Evolutionary conservation across 2,329 filamentous ascomycete genomes (phyloP).

Genomic region (Aspergillus fumigatiaffinis): DNA sequence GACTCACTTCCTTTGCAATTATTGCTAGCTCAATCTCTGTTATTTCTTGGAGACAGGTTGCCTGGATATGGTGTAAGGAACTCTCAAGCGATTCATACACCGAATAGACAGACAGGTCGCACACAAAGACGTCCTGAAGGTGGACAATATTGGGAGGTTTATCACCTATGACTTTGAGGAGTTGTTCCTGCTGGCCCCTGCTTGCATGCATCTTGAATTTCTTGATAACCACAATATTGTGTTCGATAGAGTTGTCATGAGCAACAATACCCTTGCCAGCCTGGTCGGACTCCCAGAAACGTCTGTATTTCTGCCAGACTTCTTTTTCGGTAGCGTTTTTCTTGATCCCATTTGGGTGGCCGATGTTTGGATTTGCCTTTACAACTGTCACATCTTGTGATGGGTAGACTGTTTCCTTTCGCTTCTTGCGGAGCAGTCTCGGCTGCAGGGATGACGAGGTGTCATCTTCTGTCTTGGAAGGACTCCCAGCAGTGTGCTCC

Average conservation of each 20-base stretch:
- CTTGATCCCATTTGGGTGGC: too few relatives aligned
- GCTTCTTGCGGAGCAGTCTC: too few relatives aligned
- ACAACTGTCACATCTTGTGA: too few relatives aligned
- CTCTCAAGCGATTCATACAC: conserved; percentile 1
- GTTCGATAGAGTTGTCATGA: conserved; percentile 1
- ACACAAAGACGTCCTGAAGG: background rate
- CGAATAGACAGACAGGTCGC: background rate
- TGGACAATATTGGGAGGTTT: background rate
- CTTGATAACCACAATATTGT: conserved; percentile 5
- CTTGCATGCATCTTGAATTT: background rate
- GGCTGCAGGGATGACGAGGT: too few relatives aligned
- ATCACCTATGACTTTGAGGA: background rate
- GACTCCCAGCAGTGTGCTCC: too few relatives aligned
- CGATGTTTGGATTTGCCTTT: too few relatives aligned
- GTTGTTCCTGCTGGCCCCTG: background rate
- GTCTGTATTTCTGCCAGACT: conserved; percentile 5
- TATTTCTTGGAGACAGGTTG: conserved; percentile 3
- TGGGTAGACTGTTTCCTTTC: too few relatives aligned
- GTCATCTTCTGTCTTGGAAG: too few relatives aligned
- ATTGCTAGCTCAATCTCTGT: conserved; percentile 4
- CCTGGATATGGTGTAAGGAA: conserved; percentile 1
- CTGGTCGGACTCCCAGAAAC: conserved; percentile 2
- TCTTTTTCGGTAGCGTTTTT: background rate
- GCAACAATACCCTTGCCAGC: conserved; percentile 2
- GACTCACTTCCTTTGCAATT: conserved; percentile 2